A percentile compares a stretch with the other conserved stretches of the same genome.
phyloP scores from a whole-genome alignment of 1,284 basidiomycete genomes.

The Ceratobasidium papillatum region DNA sequence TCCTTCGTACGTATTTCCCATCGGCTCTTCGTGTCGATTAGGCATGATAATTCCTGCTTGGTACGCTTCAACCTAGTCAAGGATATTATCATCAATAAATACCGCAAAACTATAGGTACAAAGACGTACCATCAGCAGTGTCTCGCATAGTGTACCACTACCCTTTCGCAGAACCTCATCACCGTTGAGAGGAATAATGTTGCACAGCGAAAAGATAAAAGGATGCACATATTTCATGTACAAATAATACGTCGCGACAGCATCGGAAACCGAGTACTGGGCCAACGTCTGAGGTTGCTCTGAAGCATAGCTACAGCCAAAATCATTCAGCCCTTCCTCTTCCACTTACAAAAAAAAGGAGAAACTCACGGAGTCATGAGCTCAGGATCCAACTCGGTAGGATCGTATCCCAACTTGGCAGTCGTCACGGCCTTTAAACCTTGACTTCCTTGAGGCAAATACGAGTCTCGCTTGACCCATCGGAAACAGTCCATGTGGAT shows the following conservation, averaged over 20 bases:
- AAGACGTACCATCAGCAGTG: conserved; percentile 88
- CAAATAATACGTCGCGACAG: conserved; percentile 98
- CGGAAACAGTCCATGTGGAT: conserved; percentile 99
- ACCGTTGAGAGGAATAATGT: conserved; percentile 97
- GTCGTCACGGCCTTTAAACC: conserved; percentile 98
- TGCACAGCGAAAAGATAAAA: conserved; percentile 99
- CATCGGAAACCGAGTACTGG: conserved; percentile 99
- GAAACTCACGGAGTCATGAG: conserved; percentile 93
- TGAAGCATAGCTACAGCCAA: conserved; percentile 79
- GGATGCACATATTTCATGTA: conserved; percentile 99
- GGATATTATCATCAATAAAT: background rate
- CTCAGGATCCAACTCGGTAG: conserved; percentile 97
- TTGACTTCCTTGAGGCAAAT: conserved; percentile 97
- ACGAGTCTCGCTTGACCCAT: conserved; percentile 99
- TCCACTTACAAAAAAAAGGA: background rate
- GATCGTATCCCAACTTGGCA: conserved; percentile 96
- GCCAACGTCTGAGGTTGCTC: conserved; percentile 96
- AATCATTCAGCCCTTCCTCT: background rate
- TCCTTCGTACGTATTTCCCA: conserved; percentile 94
- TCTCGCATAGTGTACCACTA: conserved; percentile 96
- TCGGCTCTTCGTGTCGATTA: conserved; percentile 93
- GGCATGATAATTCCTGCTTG: conserved; percentile 96
- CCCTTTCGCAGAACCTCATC: conserved; percentile 98
- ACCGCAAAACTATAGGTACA: background rate
- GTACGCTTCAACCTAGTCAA: conserved; percentile 89